A percentile compares a stretch with the other conserved stretches of the same genome.
phyloP scores from a whole-genome alignment of 805 yeast species.

The Wickerhamiella brachini region DNA sequence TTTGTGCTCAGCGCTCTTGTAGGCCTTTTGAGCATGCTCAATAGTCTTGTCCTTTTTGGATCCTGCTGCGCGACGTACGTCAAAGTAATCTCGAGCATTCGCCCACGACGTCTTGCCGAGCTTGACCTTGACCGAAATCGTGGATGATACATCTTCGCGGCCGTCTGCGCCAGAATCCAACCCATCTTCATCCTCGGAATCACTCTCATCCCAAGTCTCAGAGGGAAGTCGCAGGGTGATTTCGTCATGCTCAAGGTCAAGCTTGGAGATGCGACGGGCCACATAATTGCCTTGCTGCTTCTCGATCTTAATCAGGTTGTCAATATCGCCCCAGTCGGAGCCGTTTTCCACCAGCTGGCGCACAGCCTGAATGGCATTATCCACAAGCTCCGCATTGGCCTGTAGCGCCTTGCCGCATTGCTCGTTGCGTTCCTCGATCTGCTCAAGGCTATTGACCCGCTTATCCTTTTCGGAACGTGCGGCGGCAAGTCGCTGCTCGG shows the following conservation, averaged over 20 bases:
- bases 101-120: constrained; percentile 68
- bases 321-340: constrained; percentile 91
- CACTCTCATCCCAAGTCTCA: constrained; percentile 25
- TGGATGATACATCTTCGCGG: constrained; percentile 25
- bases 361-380: constrained; percentile 54
- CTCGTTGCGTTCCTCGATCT: constrained; percentile 49
- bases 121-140: constrained; percentile 49
- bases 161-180: constrained; percentile 16
- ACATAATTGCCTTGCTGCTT: constrained; percentile 48
- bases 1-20: constrained; percentile 68
- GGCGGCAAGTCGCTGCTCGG: constrained; percentile 55
- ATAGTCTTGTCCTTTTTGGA: constrained; percentile 72
- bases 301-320: constrained; percentile 55
- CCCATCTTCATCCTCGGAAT: constrained; percentile 13
- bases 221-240: constrained; percentile 44
- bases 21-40: constrained; percentile 59
- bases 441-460: constrained; percentile 51
- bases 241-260: constrained; percentile 55
- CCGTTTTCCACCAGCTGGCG: constrained; percentile 59
- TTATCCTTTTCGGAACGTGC: constrained; percentile 62
- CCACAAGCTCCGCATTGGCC: constrained; percentile 53
- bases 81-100: constrained; percentile 72
- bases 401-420: constrained; percentile 64
- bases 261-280: constrained; percentile 50
- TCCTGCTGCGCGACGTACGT: constrained; percentile 57